Conservation (phyloP, 2,329 filamentous ascomycete genomes). For the Trichoderma sp. region DNA sequence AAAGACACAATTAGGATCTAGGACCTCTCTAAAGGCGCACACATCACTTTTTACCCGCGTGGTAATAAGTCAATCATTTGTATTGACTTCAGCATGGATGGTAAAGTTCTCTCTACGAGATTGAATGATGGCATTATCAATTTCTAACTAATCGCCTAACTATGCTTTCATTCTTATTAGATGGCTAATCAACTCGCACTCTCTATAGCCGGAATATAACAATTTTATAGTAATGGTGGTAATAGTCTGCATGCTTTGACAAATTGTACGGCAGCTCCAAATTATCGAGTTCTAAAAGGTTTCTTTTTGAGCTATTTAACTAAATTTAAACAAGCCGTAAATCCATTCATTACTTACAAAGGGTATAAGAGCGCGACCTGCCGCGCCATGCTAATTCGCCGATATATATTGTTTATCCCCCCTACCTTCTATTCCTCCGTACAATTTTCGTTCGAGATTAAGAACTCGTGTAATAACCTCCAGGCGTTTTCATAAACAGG, state of each 20-base stretch:
- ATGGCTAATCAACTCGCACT: too few species aligned
- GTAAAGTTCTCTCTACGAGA: not conserved
- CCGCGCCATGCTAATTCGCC: not conserved
- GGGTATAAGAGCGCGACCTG: conserved; percentile 1
- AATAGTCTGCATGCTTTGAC: too few species aligned
- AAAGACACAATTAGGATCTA: conserved; percentile 1
- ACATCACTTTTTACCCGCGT: not conserved
- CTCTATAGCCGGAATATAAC: too few species aligned
- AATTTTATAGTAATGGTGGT: too few species aligned
- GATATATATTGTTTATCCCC: not conserved
- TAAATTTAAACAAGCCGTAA: not conserved
- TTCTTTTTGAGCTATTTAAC: not conserved
- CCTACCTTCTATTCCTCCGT: not conserved
- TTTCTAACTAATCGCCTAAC: not conserved
- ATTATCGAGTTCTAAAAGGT: not conserved
- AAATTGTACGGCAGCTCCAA: too few species aligned
- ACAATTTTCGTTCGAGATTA: not conserved
- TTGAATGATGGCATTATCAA: not conserved
- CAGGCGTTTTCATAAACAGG: conserved; percentile 2
- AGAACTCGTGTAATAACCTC: not conserved
- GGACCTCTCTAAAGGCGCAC: not conserved
- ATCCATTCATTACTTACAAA: not conserved
- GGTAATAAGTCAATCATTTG: not conserved
- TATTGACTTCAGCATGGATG: not conserved
- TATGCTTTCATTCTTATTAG: not conserved